Percentiles rank a stretch among this genome's conserved stretches.
These are phyloP conservation scores for Phytopythium sindhum DNA, from an alignment of 352 stramenopile species.

Conservation along the genomic window DNA sequence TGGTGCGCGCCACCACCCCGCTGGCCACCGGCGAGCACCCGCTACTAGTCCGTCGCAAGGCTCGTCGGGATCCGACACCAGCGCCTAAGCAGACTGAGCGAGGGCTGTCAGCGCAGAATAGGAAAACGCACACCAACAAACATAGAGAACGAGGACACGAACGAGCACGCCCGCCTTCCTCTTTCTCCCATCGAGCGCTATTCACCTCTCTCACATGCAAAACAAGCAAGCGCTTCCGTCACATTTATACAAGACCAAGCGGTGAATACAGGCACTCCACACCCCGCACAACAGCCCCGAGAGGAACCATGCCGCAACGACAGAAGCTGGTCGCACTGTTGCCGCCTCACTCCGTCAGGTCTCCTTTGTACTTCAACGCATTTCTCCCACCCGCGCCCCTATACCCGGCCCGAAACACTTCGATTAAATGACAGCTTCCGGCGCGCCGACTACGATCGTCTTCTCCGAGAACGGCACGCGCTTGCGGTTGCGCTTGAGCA, in stretches of 20 bases:
- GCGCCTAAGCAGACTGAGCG: neutral
- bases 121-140: neutral
- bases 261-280: neutral
- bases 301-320: neutral
- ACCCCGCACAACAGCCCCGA: neutral
- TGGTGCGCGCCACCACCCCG: constrained; percentile 5
- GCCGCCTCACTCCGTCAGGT: too few relatives aligned
- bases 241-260: neutral
- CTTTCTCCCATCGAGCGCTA: neutral
- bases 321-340: neutral
- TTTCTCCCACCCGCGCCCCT: too few relatives aligned
- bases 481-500: constrained; percentile 80
- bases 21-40: constrained; percentile 4
- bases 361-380: too few relatives aligned
- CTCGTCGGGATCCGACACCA: neutral
- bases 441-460: constrained; percentile 85
- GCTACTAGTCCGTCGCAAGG: neutral
- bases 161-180: neutral
- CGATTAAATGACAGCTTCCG: constrained; percentile 74
- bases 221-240: neutral
- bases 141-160: neutral
- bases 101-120: neutral
- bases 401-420: too few relatives aligned
- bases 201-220: neutral
- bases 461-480: constrained; percentile 70